Evolutionary conservation across 202 grass and related monocot genomes (phyloP).

Genomic region (Zizania palustris): DNA sequence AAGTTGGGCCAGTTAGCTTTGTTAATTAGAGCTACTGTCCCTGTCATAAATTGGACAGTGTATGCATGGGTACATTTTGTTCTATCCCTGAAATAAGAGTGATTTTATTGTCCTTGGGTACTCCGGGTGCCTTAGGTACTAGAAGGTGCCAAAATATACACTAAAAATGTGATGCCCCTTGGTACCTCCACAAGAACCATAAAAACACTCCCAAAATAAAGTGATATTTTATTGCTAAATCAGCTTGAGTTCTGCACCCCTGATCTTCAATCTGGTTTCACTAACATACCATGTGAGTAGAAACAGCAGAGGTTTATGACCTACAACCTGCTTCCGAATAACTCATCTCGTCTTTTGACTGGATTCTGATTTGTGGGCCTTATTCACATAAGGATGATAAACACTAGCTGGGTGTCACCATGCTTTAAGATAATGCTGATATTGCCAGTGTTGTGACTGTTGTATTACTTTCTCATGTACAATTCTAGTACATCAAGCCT

Average conservation of each 20-base stretch:
- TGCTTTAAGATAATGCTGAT: slow-evolving; percentile 12
- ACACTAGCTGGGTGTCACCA: background rate
- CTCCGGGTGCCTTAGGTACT: too few relatives aligned
- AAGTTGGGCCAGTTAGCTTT: background rate
- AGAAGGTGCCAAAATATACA: too few relatives aligned
- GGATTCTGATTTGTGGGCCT: background rate
- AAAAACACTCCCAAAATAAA: background rate
- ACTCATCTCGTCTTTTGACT: slow-evolving; percentile 12
- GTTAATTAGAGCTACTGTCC: background rate
- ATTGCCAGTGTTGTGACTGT: background rate
- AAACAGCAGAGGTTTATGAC: slow-evolving; percentile 18
- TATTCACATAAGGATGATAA: background rate
- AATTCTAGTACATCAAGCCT: slow-evolving; percentile 2
- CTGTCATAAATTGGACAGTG: background rate
- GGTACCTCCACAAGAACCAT: too few relatives aligned
- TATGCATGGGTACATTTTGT: background rate
- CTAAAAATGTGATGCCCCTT: too few relatives aligned
- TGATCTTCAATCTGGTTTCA: slow-evolving; percentile 6
- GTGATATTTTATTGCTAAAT: background rate
- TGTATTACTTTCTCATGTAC: background rate
- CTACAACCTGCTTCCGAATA: background rate
- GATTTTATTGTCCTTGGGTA: too few relatives aligned
- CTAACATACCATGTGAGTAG: background rate
- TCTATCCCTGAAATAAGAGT: background rate
- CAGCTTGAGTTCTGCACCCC: background rate